These are phyloP conservation scores for Plenodomus lindquistii DNA, from an alignment of 2,329 filamentous ascomycete species.

Conservation along the genomic window DNA sequence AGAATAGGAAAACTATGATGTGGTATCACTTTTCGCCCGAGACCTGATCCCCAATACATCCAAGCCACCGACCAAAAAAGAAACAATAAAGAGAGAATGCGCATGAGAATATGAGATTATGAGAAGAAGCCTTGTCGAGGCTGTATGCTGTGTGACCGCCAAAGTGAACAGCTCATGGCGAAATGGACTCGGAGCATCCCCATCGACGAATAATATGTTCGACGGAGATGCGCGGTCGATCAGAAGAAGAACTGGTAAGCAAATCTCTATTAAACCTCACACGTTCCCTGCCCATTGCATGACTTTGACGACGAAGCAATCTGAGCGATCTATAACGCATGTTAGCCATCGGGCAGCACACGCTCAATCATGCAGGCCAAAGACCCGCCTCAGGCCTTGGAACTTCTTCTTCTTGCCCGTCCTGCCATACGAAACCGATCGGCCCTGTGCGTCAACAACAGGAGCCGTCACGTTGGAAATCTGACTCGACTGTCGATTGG, in stretches of 20 bases:
- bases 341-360: conserved; percentile 16
- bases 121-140: neutral
- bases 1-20: neutral
- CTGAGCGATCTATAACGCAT: conserved; percentile 5
- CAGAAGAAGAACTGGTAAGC: conserved; percentile 4
- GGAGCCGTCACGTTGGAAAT: conserved; percentile 30
- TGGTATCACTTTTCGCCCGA: neutral
- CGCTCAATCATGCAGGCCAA: conserved; percentile 60
- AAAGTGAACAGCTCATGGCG: neutral
- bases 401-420: conserved; percentile 68
- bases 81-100: neutral
- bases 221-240: conserved; percentile 3
- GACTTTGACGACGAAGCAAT: neutral
- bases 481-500: conserved; percentile 26
- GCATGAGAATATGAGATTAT: neutral
- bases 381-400: conserved; percentile 66
- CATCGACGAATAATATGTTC: conserved; percentile 4
- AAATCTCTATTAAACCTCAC: conserved; percentile 6
- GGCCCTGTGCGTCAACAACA: conserved; percentile 18
- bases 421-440: conserved; percentile 30
- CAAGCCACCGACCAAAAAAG: neutral
- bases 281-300: neutral
- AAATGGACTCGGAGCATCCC: conserved; percentile 6
- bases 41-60: neutral
- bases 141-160: neutral